These are phyloP conservation scores for Neospora caninum DNA, from an alignment of 169 alveolate genomes.

Conservation along the genomic window DNA sequence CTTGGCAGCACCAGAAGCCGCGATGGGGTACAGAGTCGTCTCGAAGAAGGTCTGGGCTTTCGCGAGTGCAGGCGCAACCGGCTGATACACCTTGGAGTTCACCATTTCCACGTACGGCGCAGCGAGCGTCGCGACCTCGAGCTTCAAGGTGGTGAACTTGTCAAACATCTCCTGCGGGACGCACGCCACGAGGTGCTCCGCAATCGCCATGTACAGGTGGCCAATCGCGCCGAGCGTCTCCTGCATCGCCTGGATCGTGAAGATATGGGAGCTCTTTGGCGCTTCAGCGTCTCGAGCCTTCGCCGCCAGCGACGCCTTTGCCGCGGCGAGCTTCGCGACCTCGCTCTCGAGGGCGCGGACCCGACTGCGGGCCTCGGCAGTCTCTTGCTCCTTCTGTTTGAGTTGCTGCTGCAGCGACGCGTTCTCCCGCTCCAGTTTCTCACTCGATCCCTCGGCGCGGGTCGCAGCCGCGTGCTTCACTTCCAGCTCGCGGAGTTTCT, in stretches of 20 bases:
- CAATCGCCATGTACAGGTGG: constrained; percentile 1
- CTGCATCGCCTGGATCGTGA: background rate
- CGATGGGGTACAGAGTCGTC: background rate
- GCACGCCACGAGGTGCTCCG: background rate
- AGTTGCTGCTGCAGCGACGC: background rate
- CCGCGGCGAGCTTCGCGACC: background rate
- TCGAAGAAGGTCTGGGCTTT: background rate
- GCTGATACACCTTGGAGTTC: background rate
- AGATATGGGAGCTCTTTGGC: background rate
- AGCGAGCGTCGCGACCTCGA: constrained; percentile 6
- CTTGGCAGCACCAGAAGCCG: background rate
- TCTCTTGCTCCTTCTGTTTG: background rate
- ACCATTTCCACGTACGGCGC: constrained; percentile 1
- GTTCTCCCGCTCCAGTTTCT: background rate
- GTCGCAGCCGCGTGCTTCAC: constrained; percentile 1
- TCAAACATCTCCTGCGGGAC: background rate
- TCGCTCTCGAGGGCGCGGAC: background rate
- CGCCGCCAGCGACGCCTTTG: background rate
- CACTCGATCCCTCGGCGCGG: background rate
- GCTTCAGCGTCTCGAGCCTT: background rate
- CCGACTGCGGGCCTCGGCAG: background rate
- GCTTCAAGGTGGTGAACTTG: background rate
- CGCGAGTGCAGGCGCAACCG: background rate
- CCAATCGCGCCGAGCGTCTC: background rate
- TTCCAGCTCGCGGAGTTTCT: background rate